Conservation (phyloP, 192 early-diverging fungal species). For the Backusella parvicylindrica region DNA sequence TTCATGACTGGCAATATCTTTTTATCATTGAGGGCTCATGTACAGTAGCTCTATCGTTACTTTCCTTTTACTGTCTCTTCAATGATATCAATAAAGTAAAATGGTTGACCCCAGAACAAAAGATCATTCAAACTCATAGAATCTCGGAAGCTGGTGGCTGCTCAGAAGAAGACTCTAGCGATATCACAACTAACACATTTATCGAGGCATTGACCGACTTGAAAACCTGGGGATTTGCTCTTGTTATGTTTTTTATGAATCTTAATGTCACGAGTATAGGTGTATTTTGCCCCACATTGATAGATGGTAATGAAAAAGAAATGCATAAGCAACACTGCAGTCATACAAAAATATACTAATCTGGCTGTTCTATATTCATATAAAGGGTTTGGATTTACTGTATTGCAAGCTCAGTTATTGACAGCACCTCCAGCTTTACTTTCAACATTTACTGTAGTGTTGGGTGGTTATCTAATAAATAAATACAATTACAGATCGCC, state of each 20-base stretch:
- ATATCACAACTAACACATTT: neutral
- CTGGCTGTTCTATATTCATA: neutral
- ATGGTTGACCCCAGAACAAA: conserved; percentile 26
- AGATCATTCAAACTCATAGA: conserved; percentile 12
- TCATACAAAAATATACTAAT: neutral
- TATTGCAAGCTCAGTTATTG: conserved; percentile 21
- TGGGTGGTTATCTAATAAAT: conserved; percentile 17
- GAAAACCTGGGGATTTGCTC: conserved; percentile 14
- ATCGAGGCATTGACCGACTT: conserved; percentile 3
- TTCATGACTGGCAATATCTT: conserved; percentile 69
- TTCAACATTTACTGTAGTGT: conserved; percentile 2
- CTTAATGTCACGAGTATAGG: conserved; percentile 11
- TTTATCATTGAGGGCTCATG: conserved; percentile 71
- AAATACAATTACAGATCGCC: conserved; percentile 13
- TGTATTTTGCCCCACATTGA: conserved; percentile 22
- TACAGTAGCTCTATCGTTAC: conserved; percentile 49
- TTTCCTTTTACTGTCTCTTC: conserved; percentile 47
- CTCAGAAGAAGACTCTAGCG: neutral
- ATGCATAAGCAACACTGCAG: neutral
- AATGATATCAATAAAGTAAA: conserved; percentile 6
- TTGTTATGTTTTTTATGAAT: conserved; percentile 3
- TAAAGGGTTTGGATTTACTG: conserved; percentile 22
- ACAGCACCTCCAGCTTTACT: conserved; percentile 23
- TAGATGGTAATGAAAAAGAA: conserved; percentile 2
- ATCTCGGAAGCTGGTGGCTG: neutral